phyloP scores from a whole-genome alignment of 768 basidiomycete genomes.

The Daedaleopsis sinensis region DNA sequence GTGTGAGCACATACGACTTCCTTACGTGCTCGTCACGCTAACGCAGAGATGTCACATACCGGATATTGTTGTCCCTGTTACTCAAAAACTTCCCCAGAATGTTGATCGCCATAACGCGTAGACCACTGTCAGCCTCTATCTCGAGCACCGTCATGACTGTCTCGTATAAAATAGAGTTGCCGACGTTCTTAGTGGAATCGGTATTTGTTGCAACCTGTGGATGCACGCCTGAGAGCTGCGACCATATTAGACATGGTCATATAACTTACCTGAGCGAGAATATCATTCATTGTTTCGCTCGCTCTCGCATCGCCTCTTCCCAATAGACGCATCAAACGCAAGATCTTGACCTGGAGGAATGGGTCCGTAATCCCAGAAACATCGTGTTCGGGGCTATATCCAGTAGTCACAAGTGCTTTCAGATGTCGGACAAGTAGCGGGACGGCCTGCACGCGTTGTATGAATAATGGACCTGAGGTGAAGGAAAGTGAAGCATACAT shows the following conservation, averaged over 20 bases:
- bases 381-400: slow-evolving; percentile 98
- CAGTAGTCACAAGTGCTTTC: slow-evolving; percentile 93
- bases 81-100: slow-evolving; percentile 97
- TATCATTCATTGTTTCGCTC: slow-evolving; percentile 98
- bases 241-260: not conserved
- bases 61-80: slow-evolving; percentile 98
- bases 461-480: slow-evolving; percentile 2
- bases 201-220: slow-evolving; percentile 97
- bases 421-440: slow-evolving; percentile 92
- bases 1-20: not conserved
- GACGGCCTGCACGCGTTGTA: slow-evolving; percentile 63
- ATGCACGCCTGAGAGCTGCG: not conserved
- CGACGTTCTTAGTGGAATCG: slow-evolving; percentile 96
- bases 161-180: slow-evolving; percentile 97
- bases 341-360: slow-evolving; percentile 91
- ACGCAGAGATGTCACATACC: slow-evolving; percentile 52
- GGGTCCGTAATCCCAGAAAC: slow-evolving; percentile 99
- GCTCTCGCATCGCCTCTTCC: slow-evolving; percentile 84
- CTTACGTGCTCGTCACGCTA: not conserved
- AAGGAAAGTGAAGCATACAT: slow-evolving; percentile 51
- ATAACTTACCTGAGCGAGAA: slow-evolving; percentile 80
- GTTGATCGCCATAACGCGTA: slow-evolving; percentile 99
- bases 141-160: slow-evolving; percentile 95
- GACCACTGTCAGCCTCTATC: slow-evolving; percentile 93
- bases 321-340: slow-evolving; percentile 86